Evolutionary conservation across 306 rosid species (phyloP).

Genomic region (Boehmeria nivea): DNA sequence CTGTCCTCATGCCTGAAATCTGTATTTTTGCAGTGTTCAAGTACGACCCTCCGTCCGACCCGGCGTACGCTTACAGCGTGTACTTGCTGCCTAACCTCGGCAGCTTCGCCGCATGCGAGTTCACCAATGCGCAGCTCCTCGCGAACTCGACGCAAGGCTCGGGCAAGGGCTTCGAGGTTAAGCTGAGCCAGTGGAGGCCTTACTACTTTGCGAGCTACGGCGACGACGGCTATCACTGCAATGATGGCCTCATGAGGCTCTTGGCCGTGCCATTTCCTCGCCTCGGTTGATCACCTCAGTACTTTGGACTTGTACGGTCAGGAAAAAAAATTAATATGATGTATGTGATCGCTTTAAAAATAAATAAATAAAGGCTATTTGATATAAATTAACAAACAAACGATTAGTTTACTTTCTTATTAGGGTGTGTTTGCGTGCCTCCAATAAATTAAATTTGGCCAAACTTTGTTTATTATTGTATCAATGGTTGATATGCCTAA

Average conservation of each 20-base stretch:
- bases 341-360: no score
- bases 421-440: no score
- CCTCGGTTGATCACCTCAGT: not conserved
- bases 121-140: constrained; percentile 34
- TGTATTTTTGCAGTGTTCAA: constrained; percentile 21
- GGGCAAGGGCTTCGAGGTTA: constrained; percentile 37
- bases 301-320: no score
- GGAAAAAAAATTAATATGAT: no score
- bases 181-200: constrained; percentile 38
- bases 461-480: no score
- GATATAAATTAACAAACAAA: no score
- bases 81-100: constrained; percentile 38
- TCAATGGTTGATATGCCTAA: no score
- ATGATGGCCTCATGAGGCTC: constrained; percentile 50
- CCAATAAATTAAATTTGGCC: no score
- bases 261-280: constrained; percentile 30
- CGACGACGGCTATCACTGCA: constrained; percentile 39
- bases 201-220: constrained; percentile 51
- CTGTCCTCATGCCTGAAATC: no score
- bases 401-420: no score
- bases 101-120: constrained; percentile 51
- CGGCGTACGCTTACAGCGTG: constrained; percentile 26
- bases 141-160: constrained; percentile 34
- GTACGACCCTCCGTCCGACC: constrained; percentile 18
- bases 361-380: no score